Conservation (phyloP, 192 early-diverging fungal genomes). For the Powellomyces hirtus region DNA sequence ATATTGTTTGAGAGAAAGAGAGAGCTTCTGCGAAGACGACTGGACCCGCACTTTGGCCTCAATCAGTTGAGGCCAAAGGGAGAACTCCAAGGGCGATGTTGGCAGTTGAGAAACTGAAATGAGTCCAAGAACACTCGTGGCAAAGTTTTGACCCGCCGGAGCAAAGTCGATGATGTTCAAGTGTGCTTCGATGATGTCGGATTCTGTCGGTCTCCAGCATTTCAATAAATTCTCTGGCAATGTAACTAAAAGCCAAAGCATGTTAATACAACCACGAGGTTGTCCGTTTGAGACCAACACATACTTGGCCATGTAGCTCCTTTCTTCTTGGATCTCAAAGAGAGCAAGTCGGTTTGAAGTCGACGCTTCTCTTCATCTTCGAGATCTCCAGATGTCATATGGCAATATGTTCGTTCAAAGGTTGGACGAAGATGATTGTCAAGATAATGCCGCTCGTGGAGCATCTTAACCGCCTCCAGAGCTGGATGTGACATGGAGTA, state of each 20-base stretch:
- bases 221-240: slow-evolving; percentile 6
- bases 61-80: slow-evolving; percentile 15
- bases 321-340: slow-evolving; percentile 14
- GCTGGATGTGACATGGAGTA: slow-evolving; percentile 52
- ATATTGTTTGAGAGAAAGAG: slow-evolving; percentile 9
- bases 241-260: neutral
- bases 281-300: neutral
- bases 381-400: neutral
- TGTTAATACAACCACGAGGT: neutral
- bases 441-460: slow-evolving; percentile 68
- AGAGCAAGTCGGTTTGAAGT: slow-evolving; percentile 3
- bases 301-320: slow-evolving; percentile 1
- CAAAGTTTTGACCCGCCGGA: neutral
- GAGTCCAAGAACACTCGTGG: slow-evolving; percentile 1
- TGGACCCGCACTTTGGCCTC: slow-evolving; percentile 9
- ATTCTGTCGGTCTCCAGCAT: slow-evolving; percentile 2
- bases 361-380: neutral
- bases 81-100: slow-evolving; percentile 4
- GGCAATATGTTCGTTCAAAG: neutral
- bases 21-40: slow-evolving; percentile 1
- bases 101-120: slow-evolving; percentile 14
- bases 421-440: slow-evolving; percentile 71
- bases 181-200: slow-evolving; percentile 6
- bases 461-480: slow-evolving; percentile 65
- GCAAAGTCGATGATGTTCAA: slow-evolving; percentile 16